A percentile compares a stretch with the other conserved stretches of the same genome.
Conservation (phyloP, 2,329 filamentous ascomycete genomes). For the Pezicula rhizophila region DNA sequence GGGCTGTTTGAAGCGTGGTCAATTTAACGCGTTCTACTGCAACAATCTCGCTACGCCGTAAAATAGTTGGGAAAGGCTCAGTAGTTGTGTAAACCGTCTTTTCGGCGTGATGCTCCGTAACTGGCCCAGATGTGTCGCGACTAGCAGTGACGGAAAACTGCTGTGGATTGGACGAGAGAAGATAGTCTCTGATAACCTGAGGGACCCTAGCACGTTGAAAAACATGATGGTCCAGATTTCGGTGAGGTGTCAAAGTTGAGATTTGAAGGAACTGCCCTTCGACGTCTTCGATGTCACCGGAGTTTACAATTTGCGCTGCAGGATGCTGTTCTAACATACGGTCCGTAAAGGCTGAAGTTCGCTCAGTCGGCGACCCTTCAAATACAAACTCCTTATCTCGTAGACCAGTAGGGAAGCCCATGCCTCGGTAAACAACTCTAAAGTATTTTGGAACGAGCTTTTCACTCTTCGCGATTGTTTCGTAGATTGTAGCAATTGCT, state of each 20-base stretch:
- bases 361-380: constrained; percentile 72
- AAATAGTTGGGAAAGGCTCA: constrained; percentile 84
- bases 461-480: constrained; percentile 77
- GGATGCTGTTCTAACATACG: constrained; percentile 90
- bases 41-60: constrained; percentile 81
- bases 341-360: constrained; percentile 77
- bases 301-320: constrained; percentile 71
- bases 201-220: constrained; percentile 84
- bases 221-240: constrained; percentile 74
- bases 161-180: constrained; percentile 71
- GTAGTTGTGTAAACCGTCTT: constrained; percentile 80
- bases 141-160: constrained; percentile 72
- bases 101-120: constrained; percentile 70
- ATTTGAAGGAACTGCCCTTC: constrained; percentile 90
- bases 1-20: constrained; percentile 74
- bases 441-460: constrained; percentile 80
- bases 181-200: constrained; percentile 77
- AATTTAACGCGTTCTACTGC: constrained; percentile 56
- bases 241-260: constrained; percentile 73
- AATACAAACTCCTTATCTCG: constrained; percentile 92
- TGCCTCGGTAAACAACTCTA: constrained; percentile 80
- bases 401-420: constrained; percentile 76
- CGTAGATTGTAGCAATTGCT: constrained; percentile 88
- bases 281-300: constrained; percentile 66
- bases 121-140: constrained; percentile 61